Evolutionary conservation across 352 stramenopile genomes (phyloP), one percentile per base, ranked within the genome.

Genomic region (Pythium biforme): DNA sequence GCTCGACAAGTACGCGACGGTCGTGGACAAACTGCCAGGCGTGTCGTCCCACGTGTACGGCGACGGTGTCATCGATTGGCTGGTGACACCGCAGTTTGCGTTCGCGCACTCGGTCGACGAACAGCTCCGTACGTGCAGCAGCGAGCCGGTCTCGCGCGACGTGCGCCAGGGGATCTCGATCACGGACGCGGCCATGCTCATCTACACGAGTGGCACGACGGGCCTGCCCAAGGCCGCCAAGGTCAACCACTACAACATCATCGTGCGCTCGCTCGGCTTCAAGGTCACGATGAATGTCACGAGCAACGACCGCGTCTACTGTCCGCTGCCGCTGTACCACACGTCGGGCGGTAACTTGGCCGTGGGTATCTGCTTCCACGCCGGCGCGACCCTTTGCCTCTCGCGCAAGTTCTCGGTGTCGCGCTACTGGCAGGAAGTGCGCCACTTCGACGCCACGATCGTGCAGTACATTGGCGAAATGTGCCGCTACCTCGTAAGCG

Each of bases 401-500:
- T 85, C 79, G 26, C 71, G 74, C 1, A 79, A 86, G 10, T 96
- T 96, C 70, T 94, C 84, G n/a, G 81, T 76, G 15, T 76, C 69
- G 19, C 75, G 76, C 27, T 95, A 92, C 53, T 94, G 85, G 83
- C 60, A 80, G n/a, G 86, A 96, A 77, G 82, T 90, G n/a, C 69
- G 77, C n/a, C 48, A 62, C 17, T 82, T 84, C 39, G 69, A 92
- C 50, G 76, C 63, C 55, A 97, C 90, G 1, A 69, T 96, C 23
- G 69, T 95, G 12, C 90, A 97, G 65, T 97, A 97, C 65, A 97
- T 97, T 66, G 90, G 89, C 22, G 89, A 97, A 43, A 91, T 97
- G 72, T 95, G 84, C 66, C 73, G 88, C 3, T 97, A 97, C 70
- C 67, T 97, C 22, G 62, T 93, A 45, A 83, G 82, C 49, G 72